Evolutionary conservation across 2,329 filamentous ascomycete species (phyloP).

Genomic region (Pseudogymnoascus sp.): DNA sequence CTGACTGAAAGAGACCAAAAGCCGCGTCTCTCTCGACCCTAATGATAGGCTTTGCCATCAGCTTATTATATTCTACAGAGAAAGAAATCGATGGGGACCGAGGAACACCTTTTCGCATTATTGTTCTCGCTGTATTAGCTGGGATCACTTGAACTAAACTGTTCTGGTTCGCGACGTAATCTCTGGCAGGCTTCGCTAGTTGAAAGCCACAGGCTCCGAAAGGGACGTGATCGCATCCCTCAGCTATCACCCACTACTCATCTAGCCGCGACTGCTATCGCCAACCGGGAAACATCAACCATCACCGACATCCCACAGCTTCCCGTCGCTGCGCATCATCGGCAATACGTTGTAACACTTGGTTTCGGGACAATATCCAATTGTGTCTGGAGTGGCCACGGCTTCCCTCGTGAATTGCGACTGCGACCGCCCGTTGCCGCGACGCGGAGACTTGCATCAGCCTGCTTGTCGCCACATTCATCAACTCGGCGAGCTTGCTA

Average conservation of each 20-base stretch:
- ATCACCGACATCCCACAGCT: constrained; percentile 5
- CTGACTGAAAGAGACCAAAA: background rate
- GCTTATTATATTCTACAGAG: constrained; percentile 1
- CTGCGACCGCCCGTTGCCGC: constrained; percentile 6
- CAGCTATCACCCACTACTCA: constrained; percentile 7
- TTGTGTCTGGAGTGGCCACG: constrained; percentile 4
- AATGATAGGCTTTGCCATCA: constrained; percentile 7
- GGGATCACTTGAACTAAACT: constrained; percentile 6
- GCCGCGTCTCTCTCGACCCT: background rate
- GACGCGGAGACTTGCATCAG: constrained; percentile 9
- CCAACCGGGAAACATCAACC: constrained; percentile 7
- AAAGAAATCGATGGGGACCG: constrained; percentile 6
- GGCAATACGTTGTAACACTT: constrained; percentile 1
- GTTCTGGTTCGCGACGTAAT: constrained; percentile 7
- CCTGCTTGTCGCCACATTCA: background rate
- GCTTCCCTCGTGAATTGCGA: constrained; percentile 4
- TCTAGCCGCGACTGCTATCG: constrained; percentile 8
- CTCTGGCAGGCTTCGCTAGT: constrained; percentile 6
- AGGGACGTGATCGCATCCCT: constrained; percentile 7
- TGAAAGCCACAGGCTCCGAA: constrained; percentile 6
- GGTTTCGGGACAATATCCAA: constrained; percentile 6
- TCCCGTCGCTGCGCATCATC: constrained; percentile 4
- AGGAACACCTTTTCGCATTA: background rate
- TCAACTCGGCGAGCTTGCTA: constrained; percentile 9
- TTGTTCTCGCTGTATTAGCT: constrained; percentile 7